phyloP scores from a whole-genome alignment of 2,329 filamentous ascomycete species.

The Fusarium circinatum region DNA sequence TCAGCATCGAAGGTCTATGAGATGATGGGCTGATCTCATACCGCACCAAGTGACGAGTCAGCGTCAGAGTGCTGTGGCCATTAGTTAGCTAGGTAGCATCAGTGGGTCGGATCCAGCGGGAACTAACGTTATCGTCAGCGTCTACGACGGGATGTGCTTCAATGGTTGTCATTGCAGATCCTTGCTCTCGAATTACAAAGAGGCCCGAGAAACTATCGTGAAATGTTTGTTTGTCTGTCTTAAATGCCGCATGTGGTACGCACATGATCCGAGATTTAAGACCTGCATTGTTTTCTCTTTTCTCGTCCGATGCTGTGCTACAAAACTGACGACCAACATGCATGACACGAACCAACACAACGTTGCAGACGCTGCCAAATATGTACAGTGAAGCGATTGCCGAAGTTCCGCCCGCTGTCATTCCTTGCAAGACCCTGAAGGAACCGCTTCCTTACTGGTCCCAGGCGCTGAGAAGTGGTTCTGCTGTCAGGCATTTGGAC shows the following conservation, averaged over 20 bases:
- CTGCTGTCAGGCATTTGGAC: not conserved
- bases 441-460: not conserved
- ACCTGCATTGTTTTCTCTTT: slow-evolving; percentile 12
- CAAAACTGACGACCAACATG: not conserved
- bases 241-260: slow-evolving; percentile 9
- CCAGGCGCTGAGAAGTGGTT: not conserved
- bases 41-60: not conserved
- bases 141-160: slow-evolving; percentile 13
- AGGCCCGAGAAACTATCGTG: not conserved
- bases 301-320: not conserved
- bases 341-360: not conserved
- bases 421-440: not conserved
- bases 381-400: not conserved
- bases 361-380: not conserved
- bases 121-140: slow-evolving; percentile 3
- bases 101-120: too few species aligned
- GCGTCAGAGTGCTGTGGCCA: not conserved
- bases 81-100: not conserved
- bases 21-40: not conserved
- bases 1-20: too few species aligned
- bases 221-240: not conserved
- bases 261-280: not conserved
- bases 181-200: not conserved
- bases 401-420: not conserved
- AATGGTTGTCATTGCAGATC: slow-evolving; percentile 12